A percentile compares a stretch with the other conserved stretches of the same genome.
These are phyloP conservation scores for Pseudonitzschia pungens DNA, from an alignment of 108 stramenopile species.

Conservation along the genomic window DNA sequence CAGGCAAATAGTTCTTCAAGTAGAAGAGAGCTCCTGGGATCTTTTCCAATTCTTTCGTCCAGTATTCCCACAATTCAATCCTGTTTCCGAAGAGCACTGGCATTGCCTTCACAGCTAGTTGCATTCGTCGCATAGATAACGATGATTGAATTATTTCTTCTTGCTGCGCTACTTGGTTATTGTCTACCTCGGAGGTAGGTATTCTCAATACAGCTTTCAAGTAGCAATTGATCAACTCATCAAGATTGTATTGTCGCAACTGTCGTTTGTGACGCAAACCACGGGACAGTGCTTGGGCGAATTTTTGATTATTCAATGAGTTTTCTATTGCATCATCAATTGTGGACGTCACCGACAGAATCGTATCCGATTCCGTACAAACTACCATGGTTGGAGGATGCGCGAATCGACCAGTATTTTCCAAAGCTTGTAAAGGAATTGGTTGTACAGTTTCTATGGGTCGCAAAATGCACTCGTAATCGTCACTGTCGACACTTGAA, in stretches of 20 bases:
- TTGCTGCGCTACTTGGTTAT: not conserved
- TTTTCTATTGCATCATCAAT: slow-evolving; percentile 75
- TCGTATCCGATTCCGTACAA: slow-evolving; percentile 42
- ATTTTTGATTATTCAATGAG: slow-evolving; percentile 50
- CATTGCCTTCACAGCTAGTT: slow-evolving; percentile 65
- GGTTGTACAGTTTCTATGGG: slow-evolving; percentile 26
- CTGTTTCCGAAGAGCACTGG: slow-evolving; percentile 74
- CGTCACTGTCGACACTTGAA: slow-evolving; percentile 69
- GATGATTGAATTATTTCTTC: not conserved
- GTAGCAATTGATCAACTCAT: slow-evolving; percentile 61
- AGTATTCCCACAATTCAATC: slow-evolving; percentile 61
- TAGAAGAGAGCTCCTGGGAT: slow-evolving; percentile 77
- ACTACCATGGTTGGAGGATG: slow-evolving; percentile 65
- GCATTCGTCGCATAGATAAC: slow-evolving; percentile 66
- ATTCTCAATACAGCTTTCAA: slow-evolving; percentile 56
- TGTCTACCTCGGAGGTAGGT: slow-evolving; percentile 8
- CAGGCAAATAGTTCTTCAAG: slow-evolving; percentile 68
- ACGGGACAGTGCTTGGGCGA: slow-evolving; percentile 58
- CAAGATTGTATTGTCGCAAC: slow-evolving; percentile 53
- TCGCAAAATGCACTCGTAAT: slow-evolving; percentile 66
- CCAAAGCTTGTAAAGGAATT: not conserved
- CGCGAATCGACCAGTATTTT: slow-evolving; percentile 28
- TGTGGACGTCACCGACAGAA: slow-evolving; percentile 54
- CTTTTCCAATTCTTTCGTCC: slow-evolving; percentile 61
- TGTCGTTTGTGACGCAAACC: slow-evolving; percentile 56